phyloP scores from a whole-genome alignment of 306 rosid genomes.

The Ceratonia siliqua region DNA sequence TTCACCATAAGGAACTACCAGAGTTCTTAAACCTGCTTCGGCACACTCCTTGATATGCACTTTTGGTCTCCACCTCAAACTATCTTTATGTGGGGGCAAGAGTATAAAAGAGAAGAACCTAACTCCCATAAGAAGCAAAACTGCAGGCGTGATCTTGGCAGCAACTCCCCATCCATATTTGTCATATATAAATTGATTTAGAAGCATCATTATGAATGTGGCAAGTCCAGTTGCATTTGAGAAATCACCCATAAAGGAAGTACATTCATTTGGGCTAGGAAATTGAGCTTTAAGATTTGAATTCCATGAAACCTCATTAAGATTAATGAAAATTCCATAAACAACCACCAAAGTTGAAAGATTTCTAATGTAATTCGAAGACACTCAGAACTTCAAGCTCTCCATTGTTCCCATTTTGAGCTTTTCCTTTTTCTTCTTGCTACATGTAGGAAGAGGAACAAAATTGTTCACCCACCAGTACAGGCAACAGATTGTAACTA shows the following conservation, averaged over 20 bases:
- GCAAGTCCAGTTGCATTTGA: slow-evolving; percentile 92
- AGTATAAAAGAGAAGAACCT: slow-evolving; percentile 85
- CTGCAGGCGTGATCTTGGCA: slow-evolving; percentile 90
- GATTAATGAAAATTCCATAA: slow-evolving; percentile 90
- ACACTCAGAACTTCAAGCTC: slow-evolving; percentile 97
- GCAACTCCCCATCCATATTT: slow-evolving; percentile 98
- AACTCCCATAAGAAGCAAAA: slow-evolving; percentile 83
- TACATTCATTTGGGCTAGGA: slow-evolving; percentile 96
- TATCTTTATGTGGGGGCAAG: no score
- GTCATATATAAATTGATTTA: slow-evolving; percentile 79
- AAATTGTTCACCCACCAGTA: slow-evolving; percentile 90
- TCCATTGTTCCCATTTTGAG: slow-evolving; percentile 96
- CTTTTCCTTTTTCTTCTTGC: slow-evolving; percentile 93
- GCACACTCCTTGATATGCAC: slow-evolving; percentile 68
- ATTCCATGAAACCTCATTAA: slow-evolving; percentile 98
- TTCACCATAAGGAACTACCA: slow-evolving; percentile 74
- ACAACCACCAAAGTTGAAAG: slow-evolving; percentile 98
- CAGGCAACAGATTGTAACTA: slow-evolving; percentile 64
- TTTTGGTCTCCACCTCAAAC: slow-evolving; percentile 71
- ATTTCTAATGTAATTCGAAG: slow-evolving; percentile 88
- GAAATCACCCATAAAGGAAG: slow-evolving; percentile 98
- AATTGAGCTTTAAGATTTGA: slow-evolving; percentile 99
- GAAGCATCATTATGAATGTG: slow-evolving; percentile 92
- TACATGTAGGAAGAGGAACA: slow-evolving; percentile 87
- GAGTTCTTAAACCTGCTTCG: slow-evolving; percentile 78